These are phyloP conservation scores for Actinomortierella ambigua DNA, from an alignment of 371 early-diverging fungal species.

Conservation along the genomic window DNA sequence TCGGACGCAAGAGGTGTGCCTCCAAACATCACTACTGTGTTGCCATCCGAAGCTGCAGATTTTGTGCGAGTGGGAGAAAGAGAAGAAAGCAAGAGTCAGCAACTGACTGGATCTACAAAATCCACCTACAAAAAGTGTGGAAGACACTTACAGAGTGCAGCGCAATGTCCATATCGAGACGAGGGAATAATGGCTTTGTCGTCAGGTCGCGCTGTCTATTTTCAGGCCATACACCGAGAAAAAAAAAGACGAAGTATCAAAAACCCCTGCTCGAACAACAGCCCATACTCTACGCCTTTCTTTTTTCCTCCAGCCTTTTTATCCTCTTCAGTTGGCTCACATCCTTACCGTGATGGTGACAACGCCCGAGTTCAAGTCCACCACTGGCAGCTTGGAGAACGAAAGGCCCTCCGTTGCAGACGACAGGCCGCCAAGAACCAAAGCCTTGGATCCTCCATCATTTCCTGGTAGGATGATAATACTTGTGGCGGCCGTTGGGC, in stretches of 20 bases:
- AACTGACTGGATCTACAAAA: too few relatives aligned
- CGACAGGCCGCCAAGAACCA: conserved; percentile 27
- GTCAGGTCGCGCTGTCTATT: conserved; percentile 17
- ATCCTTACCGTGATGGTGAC: conserved; percentile 25
- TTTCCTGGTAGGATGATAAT: conserved; percentile 14
- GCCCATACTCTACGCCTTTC: background rate
- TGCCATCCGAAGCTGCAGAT: conserved; percentile 28
- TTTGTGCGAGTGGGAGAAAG: background rate
- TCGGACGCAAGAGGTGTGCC: conserved; percentile 16
- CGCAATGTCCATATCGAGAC: conserved; percentile 38
- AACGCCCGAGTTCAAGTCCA: conserved; percentile 25
- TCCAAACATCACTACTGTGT: conserved; percentile 31
- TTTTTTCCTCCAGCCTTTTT: background rate
- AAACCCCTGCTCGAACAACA: background rate
- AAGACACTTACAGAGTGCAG: conserved; percentile 21
- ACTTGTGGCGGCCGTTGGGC: conserved; percentile 21
- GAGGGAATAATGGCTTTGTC: conserved; percentile 3
- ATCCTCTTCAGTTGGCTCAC: background rate
- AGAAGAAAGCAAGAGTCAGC: too few relatives aligned
- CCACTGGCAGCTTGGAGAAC: conserved; percentile 17
- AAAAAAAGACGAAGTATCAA: background rate
- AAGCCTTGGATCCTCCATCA: conserved; percentile 10
- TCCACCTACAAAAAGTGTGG: too few relatives aligned
- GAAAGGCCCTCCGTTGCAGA: conserved; percentile 12
- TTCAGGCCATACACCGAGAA: background rate